Evolutionary conservation across 2,329 filamentous ascomycete genomes (phyloP).

Genomic region (Chrysoporthe cubensis): DNA sequence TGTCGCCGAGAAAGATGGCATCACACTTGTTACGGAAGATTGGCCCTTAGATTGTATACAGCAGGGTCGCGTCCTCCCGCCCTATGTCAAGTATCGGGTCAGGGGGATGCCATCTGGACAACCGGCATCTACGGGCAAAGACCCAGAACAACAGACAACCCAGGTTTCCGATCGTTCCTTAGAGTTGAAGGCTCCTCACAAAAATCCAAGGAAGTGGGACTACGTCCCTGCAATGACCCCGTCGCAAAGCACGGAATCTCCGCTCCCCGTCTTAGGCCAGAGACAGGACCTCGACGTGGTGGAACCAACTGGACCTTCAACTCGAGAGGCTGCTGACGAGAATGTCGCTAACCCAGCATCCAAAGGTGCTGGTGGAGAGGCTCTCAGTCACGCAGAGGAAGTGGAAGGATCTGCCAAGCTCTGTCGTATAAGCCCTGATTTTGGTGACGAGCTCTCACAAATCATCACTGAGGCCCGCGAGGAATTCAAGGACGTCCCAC

Average conservation of each 20-base stretch:
- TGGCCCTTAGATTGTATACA: constrained; percentile 72
- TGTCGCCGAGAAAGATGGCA: constrained; percentile 34
- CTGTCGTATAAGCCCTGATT: not conserved
- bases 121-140: constrained; percentile 26
- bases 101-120: constrained; percentile 48
- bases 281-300: not conserved
- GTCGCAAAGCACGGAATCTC: constrained; percentile 9
- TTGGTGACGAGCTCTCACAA: constrained; percentile 62
- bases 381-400: constrained; percentile 19
- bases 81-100: constrained; percentile 63
- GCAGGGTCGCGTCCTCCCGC: constrained; percentile 58
- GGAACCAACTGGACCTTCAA: not conserved
- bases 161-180: constrained; percentile 43
- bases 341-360: not conserved
- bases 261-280: not conserved
- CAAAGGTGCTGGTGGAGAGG: not conserved
- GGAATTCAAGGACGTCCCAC: constrained; percentile 58
- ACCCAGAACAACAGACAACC: constrained; percentile 27
- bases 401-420: not conserved
- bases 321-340: not conserved
- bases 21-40: constrained; percentile 66
- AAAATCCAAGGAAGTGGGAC: constrained; percentile 43
- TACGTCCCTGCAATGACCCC: constrained; percentile 43
- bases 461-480: constrained; percentile 67
- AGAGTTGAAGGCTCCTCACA: constrained; percentile 52